These are phyloP conservation scores for Podila verticillata DNA, from an alignment of 192 early-diverging fungal genomes.

Conservation along the genomic window DNA sequence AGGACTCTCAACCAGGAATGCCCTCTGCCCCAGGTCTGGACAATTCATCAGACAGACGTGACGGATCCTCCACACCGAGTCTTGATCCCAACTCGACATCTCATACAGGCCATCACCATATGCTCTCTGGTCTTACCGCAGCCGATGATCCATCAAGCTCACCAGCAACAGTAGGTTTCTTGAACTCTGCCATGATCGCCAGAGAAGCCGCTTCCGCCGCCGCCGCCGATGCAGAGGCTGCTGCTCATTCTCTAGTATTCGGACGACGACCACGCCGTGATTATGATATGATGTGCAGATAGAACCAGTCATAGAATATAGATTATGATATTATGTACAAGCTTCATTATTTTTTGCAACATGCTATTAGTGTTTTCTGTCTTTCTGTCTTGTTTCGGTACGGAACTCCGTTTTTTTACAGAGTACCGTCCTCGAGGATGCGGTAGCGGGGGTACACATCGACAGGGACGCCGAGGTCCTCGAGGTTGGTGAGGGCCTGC, in stretches of 20 bases:
- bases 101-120: background rate
- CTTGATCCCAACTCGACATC: background rate
- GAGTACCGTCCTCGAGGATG: slow-evolving; percentile 44
- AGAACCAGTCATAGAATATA: background rate
- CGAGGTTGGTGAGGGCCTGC: slow-evolving; percentile 61
- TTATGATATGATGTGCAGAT: slow-evolving; percentile 48
- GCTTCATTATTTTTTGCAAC: background rate
- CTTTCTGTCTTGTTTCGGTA: background rate
- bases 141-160: too few species aligned
- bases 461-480: slow-evolving; percentile 52
- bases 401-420: slow-evolving; percentile 2
- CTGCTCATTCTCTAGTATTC: slow-evolving; percentile 23
- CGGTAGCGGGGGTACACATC: slow-evolving; percentile 50
- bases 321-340: background rate
- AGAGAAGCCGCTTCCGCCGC: slow-evolving; percentile 37
- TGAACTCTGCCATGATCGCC: slow-evolving; percentile 25
- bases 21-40: background rate
- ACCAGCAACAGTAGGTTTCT: too few species aligned
- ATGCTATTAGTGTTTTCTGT: background rate
- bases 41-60: background rate
- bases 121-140: too few species aligned
- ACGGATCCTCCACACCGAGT: background rate
- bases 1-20: background rate
- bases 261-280: slow-evolving; percentile 30
- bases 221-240: slow-evolving; percentile 31